Percentiles rank a stretch among this genome's conserved stretches.
Conservation (phyloP, 1,284 basidiomycete genomes). For the Ceratobasidium sp. region DNA sequence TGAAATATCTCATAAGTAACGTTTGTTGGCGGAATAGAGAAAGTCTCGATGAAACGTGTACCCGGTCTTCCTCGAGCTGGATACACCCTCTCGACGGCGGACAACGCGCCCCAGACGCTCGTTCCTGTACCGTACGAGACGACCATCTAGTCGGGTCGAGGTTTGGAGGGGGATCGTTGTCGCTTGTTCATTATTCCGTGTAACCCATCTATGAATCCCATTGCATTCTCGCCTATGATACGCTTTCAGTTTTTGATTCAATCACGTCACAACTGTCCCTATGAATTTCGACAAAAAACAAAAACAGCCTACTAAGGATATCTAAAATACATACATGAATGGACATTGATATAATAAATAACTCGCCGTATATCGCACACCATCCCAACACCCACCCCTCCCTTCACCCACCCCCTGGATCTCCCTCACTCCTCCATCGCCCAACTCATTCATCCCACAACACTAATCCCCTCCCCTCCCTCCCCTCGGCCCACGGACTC, state of each 20-base stretch:
- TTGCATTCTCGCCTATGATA: slow-evolving; percentile 18
- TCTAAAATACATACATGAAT: slow-evolving; percentile 27
- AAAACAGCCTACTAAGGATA: neutral
- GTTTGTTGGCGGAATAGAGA: slow-evolving; percentile 66
- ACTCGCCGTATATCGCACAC: too few species aligned
- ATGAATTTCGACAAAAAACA: neutral
- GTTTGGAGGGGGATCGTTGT: neutral
- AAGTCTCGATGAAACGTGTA: slow-evolving; percentile 88
- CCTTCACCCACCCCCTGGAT: too few species aligned
- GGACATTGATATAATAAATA: neutral
- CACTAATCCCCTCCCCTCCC: neutral
- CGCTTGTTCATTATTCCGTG: slow-evolving; percentile 19
- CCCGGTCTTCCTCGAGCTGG: slow-evolving; percentile 89
- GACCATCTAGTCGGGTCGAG: slow-evolving; percentile 68
- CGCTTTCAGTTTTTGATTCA: neutral
- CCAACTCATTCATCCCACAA: too few species aligned
- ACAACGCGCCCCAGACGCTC: slow-evolving; percentile 94
- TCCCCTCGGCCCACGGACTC: slow-evolving; percentile 39
- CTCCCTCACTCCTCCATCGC: too few species aligned
- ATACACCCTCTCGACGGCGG: slow-evolving; percentile 78
- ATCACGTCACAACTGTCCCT: neutral
- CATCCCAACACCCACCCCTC: too few species aligned
- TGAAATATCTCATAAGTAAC: slow-evolving; percentile 24
- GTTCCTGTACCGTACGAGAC: slow-evolving; percentile 92
- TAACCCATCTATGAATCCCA: slow-evolving; percentile 44